These are phyloP conservation scores for Fusarium anthophilum DNA, from an alignment of 2,329 filamentous ascomycete genomes.

Conservation along the genomic window DNA sequence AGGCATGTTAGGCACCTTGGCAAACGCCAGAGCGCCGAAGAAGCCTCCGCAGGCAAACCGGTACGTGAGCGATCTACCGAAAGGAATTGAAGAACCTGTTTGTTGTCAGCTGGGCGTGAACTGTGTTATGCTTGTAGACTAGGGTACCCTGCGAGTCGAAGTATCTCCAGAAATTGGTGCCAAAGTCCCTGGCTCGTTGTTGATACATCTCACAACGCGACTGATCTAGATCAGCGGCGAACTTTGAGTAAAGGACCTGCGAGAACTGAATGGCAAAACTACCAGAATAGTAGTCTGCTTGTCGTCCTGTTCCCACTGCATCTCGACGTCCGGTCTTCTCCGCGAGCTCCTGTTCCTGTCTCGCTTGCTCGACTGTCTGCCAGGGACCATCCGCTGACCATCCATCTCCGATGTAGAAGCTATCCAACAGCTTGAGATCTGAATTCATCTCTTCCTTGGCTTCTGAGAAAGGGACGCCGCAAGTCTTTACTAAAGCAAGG, in stretches of 20 bases:
- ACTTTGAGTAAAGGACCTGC: conserved; percentile 57
- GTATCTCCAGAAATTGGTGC: conserved; percentile 55
- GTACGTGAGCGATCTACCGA: conserved; percentile 61
- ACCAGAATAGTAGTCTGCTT: conserved; percentile 63
- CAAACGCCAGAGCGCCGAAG: conserved; percentile 56
- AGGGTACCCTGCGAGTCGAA: conserved; percentile 55
- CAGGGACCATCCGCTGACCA: conserved; percentile 61
- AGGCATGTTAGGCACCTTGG: conserved; percentile 50
- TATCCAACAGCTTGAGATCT: conserved; percentile 56
- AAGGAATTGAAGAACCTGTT: conserved; percentile 60
- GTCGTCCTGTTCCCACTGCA: conserved; percentile 41
- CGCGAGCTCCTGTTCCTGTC: background rate
- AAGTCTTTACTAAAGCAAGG: conserved; percentile 54
- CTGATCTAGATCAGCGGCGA: conserved; percentile 53
- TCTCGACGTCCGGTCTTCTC: conserved; percentile 36
- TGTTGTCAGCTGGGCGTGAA: background rate
- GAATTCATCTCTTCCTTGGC: conserved; percentile 50
- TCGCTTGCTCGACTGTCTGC: conserved; percentile 38
- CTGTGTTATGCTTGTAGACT: background rate
- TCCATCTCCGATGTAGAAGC: conserved; percentile 55
- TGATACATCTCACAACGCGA: conserved; percentile 50
- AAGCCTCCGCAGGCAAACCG: conserved; percentile 61
- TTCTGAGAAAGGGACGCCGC: conserved; percentile 48
- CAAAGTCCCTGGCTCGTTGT: conserved; percentile 53
- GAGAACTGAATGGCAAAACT: conserved; percentile 64